A percentile compares a stretch with the other conserved stretches of the same genome.
phyloP scores from a whole-genome alignment of 768 basidiomycete genomes.

The Hemileccinum rubropunctum region DNA sequence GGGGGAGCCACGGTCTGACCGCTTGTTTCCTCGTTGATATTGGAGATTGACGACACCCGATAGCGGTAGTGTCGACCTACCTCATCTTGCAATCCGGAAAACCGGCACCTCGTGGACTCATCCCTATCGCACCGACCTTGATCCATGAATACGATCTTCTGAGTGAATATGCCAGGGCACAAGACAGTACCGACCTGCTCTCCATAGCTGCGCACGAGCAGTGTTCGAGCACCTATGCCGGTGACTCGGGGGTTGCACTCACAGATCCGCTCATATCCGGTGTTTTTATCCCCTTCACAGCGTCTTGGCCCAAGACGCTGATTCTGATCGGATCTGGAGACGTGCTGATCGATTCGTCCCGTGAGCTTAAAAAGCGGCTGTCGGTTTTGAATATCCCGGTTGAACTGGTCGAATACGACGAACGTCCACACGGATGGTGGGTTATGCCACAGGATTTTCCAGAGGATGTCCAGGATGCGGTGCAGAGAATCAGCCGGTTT shows the following conservation, averaged over 20 bases:
- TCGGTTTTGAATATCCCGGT: not conserved
- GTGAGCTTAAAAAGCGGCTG: slow-evolving; percentile 10
- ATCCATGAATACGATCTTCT: slow-evolving; percentile 1
- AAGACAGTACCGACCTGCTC: not conserved
- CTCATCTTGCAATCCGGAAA: slow-evolving; percentile 50
- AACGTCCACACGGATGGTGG: slow-evolving; percentile 25
- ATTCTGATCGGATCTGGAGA: slow-evolving; percentile 21
- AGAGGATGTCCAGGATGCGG: slow-evolving; percentile 9
- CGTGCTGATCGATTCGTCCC: slow-evolving; percentile 6
- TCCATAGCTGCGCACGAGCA: rapidly evolving
- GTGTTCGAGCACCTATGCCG: slow-evolving; percentile 7
- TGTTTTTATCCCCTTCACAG: slow-evolving; percentile 11
- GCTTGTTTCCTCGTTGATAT: not conserved
- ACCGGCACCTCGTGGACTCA: slow-evolving; percentile 51
- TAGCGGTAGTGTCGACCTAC: slow-evolving; percentile 24
- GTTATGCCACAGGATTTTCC: slow-evolving; percentile 10
- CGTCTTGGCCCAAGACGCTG: slow-evolving; percentile 24
- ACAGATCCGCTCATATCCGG: slow-evolving; percentile 21
- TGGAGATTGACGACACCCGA: not conserved
- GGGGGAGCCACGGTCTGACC: slow-evolving; percentile 19
- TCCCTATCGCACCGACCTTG: slow-evolving; percentile 48
- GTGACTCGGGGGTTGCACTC: slow-evolving; percentile 4
- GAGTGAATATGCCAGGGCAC: slow-evolving; percentile 3
- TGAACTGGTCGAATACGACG: slow-evolving; percentile 25
- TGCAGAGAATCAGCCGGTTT: slow-evolving; percentile 6